Evolutionary conservation across 768 basidiomycete genomes (phyloP).

Genomic region (Suillus paluster): DNA sequence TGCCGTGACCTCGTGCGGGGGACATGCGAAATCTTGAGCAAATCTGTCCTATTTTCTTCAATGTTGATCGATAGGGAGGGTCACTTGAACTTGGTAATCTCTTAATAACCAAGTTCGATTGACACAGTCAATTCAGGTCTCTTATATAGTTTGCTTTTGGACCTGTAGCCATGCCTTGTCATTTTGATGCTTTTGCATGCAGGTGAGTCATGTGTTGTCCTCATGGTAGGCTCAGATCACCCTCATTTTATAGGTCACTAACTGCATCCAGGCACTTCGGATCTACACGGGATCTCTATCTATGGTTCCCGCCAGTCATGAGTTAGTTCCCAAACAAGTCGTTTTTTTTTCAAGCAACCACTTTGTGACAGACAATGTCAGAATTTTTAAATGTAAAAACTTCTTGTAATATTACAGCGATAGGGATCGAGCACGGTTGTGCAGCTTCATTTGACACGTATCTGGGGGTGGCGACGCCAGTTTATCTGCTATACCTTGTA

Average conservation of each 20-base stretch:
- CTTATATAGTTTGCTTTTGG: too few species aligned
- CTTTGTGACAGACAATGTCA: too few species aligned
- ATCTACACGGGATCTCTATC: not conserved
- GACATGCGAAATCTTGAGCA: not conserved
- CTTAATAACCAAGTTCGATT: not conserved
- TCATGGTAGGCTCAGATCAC: constrained; percentile 1
- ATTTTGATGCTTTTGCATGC: not conserved
- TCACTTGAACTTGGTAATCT: not conserved
- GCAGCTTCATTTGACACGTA: not conserved
- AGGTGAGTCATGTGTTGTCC: constrained; percentile 1
- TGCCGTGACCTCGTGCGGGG: not conserved
- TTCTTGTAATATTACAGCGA: constrained; percentile 23
- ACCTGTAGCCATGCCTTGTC: not conserved
- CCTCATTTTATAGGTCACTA: not conserved
- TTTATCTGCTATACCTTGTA: not conserved
- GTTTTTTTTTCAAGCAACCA: too few species aligned
- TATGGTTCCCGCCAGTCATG: not conserved
- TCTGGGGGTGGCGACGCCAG: not conserved
- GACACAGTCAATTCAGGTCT: not conserved
- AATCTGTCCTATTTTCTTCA: not conserved
- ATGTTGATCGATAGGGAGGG: not conserved
- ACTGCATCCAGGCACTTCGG: not conserved
- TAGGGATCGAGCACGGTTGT: constrained; percentile 28
- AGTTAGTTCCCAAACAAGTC: not conserved
- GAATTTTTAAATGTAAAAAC: not conserved